Base-by-base conservation (phyloP, 2,329 filamentous ascomycete species). In the Penicillium sp. region DNA sequence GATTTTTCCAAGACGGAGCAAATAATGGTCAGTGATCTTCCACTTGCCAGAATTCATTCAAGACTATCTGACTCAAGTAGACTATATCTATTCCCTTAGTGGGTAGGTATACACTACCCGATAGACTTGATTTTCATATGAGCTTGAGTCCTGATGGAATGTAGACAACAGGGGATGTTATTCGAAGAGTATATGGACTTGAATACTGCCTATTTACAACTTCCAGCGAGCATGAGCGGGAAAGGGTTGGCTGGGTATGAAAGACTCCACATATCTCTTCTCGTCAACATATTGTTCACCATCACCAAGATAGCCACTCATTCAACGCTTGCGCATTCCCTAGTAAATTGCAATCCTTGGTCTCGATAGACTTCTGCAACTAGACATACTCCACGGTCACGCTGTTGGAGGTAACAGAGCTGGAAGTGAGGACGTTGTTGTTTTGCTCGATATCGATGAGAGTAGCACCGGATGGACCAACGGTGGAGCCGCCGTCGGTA, bases 371-470 rank as follows among this genome's bases (percentile, higher is more conserved):
- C 15, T 10, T 38, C 13, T 3, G 9, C 8, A 17, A 24, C 40
- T 65, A 72, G 15, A 72, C 62, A 40, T 75, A 75, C 24, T 49
- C 59, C 28, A 75, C 65, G 19, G 62, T 72, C 28, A 76, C 72
- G 15, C 60, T 61, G 26, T 50, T 55, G 6, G 58, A 54, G 13
- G 60, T 59, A 8, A 71, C 59, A 55, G 70, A 72, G 35, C 64
- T 63, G 10, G 71, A 71, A 9, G 79, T 81, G 49, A 80, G 63
- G 26, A 81, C 70, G 49, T 69, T 38, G 61, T 65, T 65, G 59
- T 64, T 73, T 72, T 83, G 80, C 72, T 79, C 61, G 56, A 84
- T 82, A 56, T 84, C 81, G 45, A 83, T 74, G 60, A 83, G 72
- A 3, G 75, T 78, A 22, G 77, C 78, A 26, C 74, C 77, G 4